Evolutionary conservation across 2,329 filamentous ascomycete species (phyloP), one percentile per base, ranked within the genome.

Genomic region (Fusarium domesticum): DNA sequence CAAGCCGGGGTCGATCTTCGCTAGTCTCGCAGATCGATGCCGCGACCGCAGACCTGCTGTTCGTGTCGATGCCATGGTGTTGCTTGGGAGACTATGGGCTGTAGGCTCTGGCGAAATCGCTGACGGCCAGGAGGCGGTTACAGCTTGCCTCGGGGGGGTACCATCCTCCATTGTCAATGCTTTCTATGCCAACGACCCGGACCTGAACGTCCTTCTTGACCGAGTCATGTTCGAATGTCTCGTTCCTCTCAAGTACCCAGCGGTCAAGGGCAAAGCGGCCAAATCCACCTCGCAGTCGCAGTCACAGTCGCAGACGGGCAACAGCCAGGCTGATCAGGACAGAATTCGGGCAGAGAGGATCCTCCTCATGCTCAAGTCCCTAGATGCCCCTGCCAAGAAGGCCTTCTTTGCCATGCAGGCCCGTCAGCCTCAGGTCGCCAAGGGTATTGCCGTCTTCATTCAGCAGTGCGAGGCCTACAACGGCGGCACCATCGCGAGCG

Each of bases 1-100:
- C 15, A 86, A 89, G 53, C 73, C 85, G 28, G 87, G 84, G 16
- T 93, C 91, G 0, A 78, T 96, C 18, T 76, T 98, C 14, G 82
- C 78, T 42, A 89, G 85, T 51, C 77, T 98, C 18, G 88, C 89
- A 19, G 90, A 96, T 61, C 82, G 93, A 52, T 89, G 89, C 54
- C 89, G 91, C 57, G 95, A 98, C 69, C 85, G 85, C 50, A 92
- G 86, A 63, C 80, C 84, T 12, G 74, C 80, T 33, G 88, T 98
- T 10, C 87, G 92, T 45, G 83, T 87, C 31, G 89, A 92, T 57
- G 91, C 89, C 18, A 95, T 96, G 80, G 85, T 83, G 39, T 75
- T 95, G 7, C 73, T 97, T 2, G 88, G 82, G 10, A 88, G 84
- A 50, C 83, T 97, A 19, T 98, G 93, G 93, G 91, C 89, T n/a